Evolutionary conservation across 345 rosid species (phyloP), one percentile per base, ranked within the genome.

Genomic region (Luvunga scandens): DNA sequence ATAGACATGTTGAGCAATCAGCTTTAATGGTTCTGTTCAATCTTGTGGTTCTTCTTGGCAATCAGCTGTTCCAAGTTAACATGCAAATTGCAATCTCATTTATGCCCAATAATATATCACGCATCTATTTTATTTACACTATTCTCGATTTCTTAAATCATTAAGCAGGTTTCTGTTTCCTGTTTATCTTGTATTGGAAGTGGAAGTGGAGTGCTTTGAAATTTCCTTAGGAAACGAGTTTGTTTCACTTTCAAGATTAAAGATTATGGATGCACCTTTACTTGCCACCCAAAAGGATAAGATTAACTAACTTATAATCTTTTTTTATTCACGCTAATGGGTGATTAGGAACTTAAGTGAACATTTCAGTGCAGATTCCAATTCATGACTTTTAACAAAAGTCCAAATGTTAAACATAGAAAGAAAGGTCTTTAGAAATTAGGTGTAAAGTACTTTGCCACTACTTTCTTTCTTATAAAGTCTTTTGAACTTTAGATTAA

Each of bases 41-140:
- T 45, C 57, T 50, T 59, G 67, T 61, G 81, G 71, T 38, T 77
- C 48, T 73, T 33, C 71, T 77, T 5, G 63, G n/a, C 63, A 70
- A 69, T 71, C 24, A 72, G 24, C 34, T 21, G 50, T 0, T 45
- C 16, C 50, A 45, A 31, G 13, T 36, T 31, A 56, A 19, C 9
- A 56, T 7, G n/a, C 61, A n/a, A n/a, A n/a, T n/a, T n/a, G n/a
- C n/a, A 56, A 7, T 56, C n/a, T 56, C 4, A 7, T 56, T 56
- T 21, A 56, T 56, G 61, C 61, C 24, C 61, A 56, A 56, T n/a
- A 59, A 22, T 4, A 22, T 4, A 53, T 53, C 22, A 18, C 6
- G 4, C 64, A 14, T 12, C 16, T 63, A 30, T 63, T 63, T 63
- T 63, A 27, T 27, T 63, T 63, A 5, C 7, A 53, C 57, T 0